Conservation (phyloP, 305 asterid genomes). For the Solanum hybrid region DNA sequence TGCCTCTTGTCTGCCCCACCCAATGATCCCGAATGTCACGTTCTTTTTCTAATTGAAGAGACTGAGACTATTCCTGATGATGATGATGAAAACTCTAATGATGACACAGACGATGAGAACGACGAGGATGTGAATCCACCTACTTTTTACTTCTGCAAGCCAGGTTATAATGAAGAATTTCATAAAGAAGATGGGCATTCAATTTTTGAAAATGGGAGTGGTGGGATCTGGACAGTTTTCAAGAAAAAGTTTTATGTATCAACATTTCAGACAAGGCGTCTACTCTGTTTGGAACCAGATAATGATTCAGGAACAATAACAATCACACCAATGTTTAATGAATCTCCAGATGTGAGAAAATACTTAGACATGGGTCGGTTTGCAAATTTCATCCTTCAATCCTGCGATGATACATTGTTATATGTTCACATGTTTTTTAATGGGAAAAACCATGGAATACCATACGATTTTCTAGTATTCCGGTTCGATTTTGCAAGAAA, state of each 20-base stretch:
- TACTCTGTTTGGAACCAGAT: not conserved
- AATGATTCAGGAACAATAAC: too few species aligned
- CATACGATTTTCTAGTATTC: too few species aligned
- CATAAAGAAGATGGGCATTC: not conserved
- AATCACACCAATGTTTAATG: not conserved
- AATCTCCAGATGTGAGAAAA: too few species aligned
- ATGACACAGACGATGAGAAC: too few species aligned
- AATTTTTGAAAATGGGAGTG: not conserved
- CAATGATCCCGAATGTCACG: not conserved
- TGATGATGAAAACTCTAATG: not conserved
- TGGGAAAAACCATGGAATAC: not conserved
- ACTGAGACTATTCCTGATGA: not conserved
- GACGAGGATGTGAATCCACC: not conserved
- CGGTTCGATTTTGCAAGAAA: too few species aligned
- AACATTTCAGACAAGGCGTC: not conserved
- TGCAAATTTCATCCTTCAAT: too few species aligned
- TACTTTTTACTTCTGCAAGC: not conserved
- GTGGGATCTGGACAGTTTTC: too few species aligned
- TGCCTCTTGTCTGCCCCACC: not conserved
- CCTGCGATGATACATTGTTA: not conserved
- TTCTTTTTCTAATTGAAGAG: too few species aligned
- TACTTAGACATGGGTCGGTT: too few species aligned
- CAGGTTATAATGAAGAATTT: not conserved
- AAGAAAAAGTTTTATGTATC: not conserved
- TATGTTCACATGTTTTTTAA: too few species aligned